Evolutionary conservation across 345 rosid genomes (phyloP).

Genomic region (Syzygium jambos): DNA sequence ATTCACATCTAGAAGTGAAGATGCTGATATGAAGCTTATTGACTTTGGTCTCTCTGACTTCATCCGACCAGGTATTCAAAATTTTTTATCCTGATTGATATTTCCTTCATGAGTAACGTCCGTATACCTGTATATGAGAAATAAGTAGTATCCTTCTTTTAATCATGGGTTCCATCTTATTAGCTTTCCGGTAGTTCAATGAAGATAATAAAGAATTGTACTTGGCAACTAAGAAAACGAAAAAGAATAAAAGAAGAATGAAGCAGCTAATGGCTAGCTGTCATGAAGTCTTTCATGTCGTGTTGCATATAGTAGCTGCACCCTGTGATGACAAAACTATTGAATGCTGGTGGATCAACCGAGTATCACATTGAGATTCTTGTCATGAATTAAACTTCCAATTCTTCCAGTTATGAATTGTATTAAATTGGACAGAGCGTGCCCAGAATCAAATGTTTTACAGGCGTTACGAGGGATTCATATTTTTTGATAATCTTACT

Average conservation of each 20-base stretch:
- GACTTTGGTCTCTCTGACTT: conserved; percentile 95
- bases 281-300: background rate
- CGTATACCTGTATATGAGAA: background rate
- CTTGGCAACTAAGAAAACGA: background rate
- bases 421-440: background rate
- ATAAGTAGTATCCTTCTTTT: background rate
- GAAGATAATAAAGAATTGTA: background rate
- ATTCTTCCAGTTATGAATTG: background rate
- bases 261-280: background rate
- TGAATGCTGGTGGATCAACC: background rate
- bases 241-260: background rate
- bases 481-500: background rate
- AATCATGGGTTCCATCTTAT: background rate
- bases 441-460: background rate
- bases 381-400: background rate
- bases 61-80: conserved; percentile 47
- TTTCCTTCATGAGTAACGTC: background rate
- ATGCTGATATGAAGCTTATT: conserved; percentile 77
- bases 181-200: background rate
- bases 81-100: background rate
- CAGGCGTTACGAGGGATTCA: background rate
- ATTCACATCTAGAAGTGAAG: conserved; percentile 62
- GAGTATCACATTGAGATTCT: background rate
- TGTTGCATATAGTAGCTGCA: background rate
- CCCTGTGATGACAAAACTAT: background rate